These are phyloP conservation scores for Termitomyces sp. DNA, from an alignment of 768 basidiomycete species.

Conservation along the genomic window DNA sequence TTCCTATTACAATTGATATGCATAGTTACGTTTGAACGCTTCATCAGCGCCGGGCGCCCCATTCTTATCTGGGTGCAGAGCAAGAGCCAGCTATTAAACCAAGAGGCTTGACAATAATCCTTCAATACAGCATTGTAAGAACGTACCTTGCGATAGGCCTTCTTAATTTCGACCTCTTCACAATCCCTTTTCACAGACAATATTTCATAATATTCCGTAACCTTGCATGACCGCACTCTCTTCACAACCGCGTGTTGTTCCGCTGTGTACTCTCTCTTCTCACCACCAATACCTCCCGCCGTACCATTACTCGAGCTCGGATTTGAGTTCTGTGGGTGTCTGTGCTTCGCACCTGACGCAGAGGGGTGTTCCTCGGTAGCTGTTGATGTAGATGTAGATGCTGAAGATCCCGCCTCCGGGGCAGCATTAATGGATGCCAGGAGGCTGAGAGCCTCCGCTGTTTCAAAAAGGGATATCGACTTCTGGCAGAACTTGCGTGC, in stretches of 20 bases:
- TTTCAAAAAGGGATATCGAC: constrained; percentile 77
- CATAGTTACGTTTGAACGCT: constrained; percentile 86
- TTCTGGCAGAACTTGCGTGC: constrained; percentile 91
- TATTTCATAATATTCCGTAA: constrained; percentile 93
- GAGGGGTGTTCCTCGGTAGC: constrained; percentile 66
- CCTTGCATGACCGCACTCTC: constrained; percentile 80
- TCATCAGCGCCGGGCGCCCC: constrained; percentile 98
- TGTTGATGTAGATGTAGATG: constrained; percentile 36
- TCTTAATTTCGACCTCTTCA: constrained; percentile 84
- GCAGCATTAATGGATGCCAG: constrained; percentile 65
- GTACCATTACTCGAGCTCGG: constrained; percentile 28
- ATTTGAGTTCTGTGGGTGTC: constrained; percentile 34
- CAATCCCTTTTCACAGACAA: constrained; percentile 75
- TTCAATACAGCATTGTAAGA: neutral
- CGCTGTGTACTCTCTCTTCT: constrained; percentile 83
- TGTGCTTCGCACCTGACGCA: constrained; percentile 66
- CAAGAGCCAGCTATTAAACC: constrained; percentile 68
- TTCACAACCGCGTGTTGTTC: constrained; percentile 85
- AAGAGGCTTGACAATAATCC: neutral
- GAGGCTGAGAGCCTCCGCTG: constrained; percentile 68
- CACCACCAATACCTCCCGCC: constrained; percentile 59
- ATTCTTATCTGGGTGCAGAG: constrained; percentile 90
- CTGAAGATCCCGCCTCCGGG: constrained; percentile 39
- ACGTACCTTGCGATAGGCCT: constrained; percentile 91
- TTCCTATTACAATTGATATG: neutral